These are phyloP conservation scores for Bipolaris zeicola DNA, from an alignment of 2,329 filamentous ascomycete species.

Conservation along the genomic window DNA sequence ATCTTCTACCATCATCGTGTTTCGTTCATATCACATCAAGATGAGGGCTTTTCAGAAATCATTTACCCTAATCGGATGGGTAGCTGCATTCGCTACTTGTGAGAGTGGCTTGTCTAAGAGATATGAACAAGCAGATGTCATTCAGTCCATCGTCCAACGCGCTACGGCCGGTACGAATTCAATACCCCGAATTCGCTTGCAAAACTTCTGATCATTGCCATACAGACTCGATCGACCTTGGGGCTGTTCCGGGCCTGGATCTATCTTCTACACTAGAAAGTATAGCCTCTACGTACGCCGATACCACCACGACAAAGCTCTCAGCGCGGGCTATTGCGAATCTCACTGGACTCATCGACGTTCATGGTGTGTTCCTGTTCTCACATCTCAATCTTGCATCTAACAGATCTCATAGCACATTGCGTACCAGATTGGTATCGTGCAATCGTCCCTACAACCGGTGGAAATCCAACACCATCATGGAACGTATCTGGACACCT, in stretches of 20 bases:
- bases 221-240: not conserved
- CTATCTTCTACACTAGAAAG: not conserved
- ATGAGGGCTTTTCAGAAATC: not conserved
- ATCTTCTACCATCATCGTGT: not conserved
- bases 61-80: not conserved
- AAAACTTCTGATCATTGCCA: not conserved
- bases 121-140: not conserved
- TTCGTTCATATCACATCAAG: not conserved
- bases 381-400: not conserved
- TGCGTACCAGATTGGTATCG: constrained; percentile 15
- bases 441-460: constrained; percentile 4
- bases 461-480: constrained; percentile 10
- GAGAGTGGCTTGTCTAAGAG: not conserved
- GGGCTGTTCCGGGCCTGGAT: not conserved
- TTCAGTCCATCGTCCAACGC: not conserved
- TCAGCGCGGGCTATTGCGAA: not conserved
- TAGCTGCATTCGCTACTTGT: not conserved
- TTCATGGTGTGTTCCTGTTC: not conserved
- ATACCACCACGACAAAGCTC: not conserved
- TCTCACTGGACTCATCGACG: constrained; percentile 1
- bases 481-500: constrained; percentile 11
- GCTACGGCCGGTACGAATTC: not conserved
- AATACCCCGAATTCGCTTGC: not conserved
- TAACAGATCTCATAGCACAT: constrained; percentile 3
- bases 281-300: not conserved